Conservation (phyloP, 306 rosid genomes). For the Notholithocarpus densiflorus region DNA sequence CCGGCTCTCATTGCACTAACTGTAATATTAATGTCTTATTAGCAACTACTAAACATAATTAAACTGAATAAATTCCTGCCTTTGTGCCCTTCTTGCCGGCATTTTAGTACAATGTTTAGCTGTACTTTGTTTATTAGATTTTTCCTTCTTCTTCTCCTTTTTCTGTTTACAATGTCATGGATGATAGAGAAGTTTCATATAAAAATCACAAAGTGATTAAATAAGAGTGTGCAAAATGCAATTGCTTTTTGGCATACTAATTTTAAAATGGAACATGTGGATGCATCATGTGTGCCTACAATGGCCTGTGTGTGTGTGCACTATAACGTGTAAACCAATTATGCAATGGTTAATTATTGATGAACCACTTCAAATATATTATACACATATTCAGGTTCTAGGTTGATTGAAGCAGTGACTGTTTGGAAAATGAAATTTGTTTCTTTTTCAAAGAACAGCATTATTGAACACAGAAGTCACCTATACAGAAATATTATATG, state of each 20-base stretch:
- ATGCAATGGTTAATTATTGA: background rate
- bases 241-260: slow-evolving; percentile 28
- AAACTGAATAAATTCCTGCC: slow-evolving; percentile 19
- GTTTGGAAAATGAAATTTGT: background rate
- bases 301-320: slow-evolving; percentile 19
- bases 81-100: slow-evolving; percentile 59
- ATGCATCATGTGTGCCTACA: slow-evolving; percentile 33
- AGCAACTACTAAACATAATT: slow-evolving; percentile 18
- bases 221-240: background rate
- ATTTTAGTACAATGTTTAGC: slow-evolving; percentile 43
- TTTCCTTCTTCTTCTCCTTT: background rate
- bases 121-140: slow-evolving; percentile 30
- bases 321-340: slow-evolving; percentile 15
- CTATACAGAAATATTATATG: too few species aligned
- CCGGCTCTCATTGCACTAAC: slow-evolving; percentile 50
- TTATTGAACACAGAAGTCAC: too few species aligned
- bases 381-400: background rate
- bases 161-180: background rate
- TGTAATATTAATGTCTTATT: slow-evolving; percentile 45
- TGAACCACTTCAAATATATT: slow-evolving; percentile 7
- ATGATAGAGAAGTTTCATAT: slow-evolving; percentile 25
- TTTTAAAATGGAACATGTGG: slow-evolving; percentile 42
- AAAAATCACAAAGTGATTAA: slow-evolving; percentile 24
- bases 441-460: background rate
- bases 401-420: background rate